Evolutionary conservation across 2,329 filamentous ascomycete genomes (phyloP), one percentile per base, ranked within the genome.

Genomic region (Trichoderma polysporum): DNA sequence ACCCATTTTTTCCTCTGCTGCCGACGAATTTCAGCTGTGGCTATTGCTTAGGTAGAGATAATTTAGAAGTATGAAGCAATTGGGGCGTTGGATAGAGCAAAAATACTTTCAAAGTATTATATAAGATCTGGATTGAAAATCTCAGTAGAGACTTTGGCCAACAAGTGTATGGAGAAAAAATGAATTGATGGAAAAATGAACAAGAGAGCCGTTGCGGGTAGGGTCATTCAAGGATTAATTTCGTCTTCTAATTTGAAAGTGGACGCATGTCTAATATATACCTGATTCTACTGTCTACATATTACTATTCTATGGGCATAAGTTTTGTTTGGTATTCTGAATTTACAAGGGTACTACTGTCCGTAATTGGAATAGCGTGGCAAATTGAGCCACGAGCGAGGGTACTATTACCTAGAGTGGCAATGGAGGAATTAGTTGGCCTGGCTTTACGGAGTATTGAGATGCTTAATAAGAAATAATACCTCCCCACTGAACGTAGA

Each of bases 311-410:
- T n/a, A n/a, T n/a, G n/a, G n/a, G n/a, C n/a, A n/a, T n/a, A n/a
- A n/a, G n/a, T n/a, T n/a, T n/a, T n/a, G n/a, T n/a, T n/a, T n/a
- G n/a, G n/a, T n/a, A n/a, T n/a, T n/a, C n/a, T n/a, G 4, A 4
- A 17, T 7, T 62, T 19, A 15, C 59, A 62, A 27, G 59, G 59
- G 59, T 62, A 62, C 59, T 62, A 13, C 29, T 62, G 25, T 39
- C 59, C n/a, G 3, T 22, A 39, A 39, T 13, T 0, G 27, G 33
- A 29, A 62, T 62, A 62, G 59, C 25, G 47, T 47, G 13, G 9
- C 25, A 4, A 17, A 3, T 29, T 19, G 4, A n/a, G 25, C 19
- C 9, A 29, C 9, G 25, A 10, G 15, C 17, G 17, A 15, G 22
- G 47, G 10, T 39, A 15, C 33, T 39, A n/a, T 12, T 39, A 9